Evolutionary conservation across 228 moss, liverwort and hornwort species (phyloP).

Genomic region (Sphagnum fallax): DNA sequence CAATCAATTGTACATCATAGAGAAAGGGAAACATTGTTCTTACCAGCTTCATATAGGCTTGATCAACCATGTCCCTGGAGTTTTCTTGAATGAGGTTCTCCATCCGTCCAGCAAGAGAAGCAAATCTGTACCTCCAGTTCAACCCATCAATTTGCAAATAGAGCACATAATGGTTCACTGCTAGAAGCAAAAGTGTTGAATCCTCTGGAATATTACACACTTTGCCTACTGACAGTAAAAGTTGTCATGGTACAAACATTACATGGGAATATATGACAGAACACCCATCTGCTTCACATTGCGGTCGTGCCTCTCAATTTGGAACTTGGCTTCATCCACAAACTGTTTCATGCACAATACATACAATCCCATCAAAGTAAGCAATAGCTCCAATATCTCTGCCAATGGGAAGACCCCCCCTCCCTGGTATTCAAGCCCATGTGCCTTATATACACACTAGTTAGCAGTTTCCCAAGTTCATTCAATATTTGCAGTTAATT

Average conservation of each 20-base stretch:
- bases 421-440: no score
- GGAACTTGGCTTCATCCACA: conserved; percentile 91
- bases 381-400: no score
- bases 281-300: conserved; percentile 85
- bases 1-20: no score
- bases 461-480: no score
- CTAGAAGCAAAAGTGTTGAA: neutral
- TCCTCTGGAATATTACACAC: neutral
- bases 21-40: conserved; percentile 4
- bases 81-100: conserved; percentile 93
- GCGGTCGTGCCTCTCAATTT: conserved; percentile 93
- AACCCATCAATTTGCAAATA: neutral
- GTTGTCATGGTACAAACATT: neutral
- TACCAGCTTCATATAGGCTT: conserved; percentile 92
- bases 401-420: no score
- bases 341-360: conserved; percentile 43
- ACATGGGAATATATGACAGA: conserved; percentile 92
- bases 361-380: neutral
- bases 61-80: conserved; percentile 91
- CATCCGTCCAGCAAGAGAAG: conserved; percentile 88
- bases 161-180: neutral
- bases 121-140: conserved; percentile 56
- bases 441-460: no score
- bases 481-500: no score
- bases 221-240: no score